Conservation (phyloP, 495 filamentous ascomycete genomes). For the Penicillium atrosanguineum region DNA sequence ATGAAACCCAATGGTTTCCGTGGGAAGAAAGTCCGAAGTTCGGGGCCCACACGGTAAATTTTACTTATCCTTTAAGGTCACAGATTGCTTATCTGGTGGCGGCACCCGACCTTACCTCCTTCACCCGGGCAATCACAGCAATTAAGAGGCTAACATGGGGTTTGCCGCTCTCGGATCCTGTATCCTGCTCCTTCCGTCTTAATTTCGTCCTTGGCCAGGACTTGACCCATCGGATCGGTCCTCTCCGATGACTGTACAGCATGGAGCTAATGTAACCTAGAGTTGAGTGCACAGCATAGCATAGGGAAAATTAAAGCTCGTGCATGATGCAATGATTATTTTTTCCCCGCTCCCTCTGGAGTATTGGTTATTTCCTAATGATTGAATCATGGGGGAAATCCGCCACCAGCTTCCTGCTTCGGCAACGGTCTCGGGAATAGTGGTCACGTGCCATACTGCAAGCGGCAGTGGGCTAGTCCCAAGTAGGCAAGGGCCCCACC, state of each 20-base stretch:
- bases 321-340: neutral
- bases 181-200: slow-evolving; percentile 7
- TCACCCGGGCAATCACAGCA: neutral
- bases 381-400: neutral
- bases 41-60: slow-evolving; percentile 27
- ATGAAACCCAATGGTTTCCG: slow-evolving; percentile 14
- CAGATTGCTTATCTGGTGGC: slow-evolving; percentile 41
- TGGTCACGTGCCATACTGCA: slow-evolving; percentile 19
- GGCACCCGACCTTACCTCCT: neutral
- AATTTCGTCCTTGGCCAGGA: slow-evolving; percentile 1
- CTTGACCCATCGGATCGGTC: slow-evolving; percentile 24
- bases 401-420: slow-evolving; percentile 20
- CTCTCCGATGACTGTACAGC: slow-evolving; percentile 16
- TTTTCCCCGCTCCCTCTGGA: neutral
- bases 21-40: slow-evolving; percentile 37
- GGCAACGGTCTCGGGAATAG: neutral
- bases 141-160: neutral
- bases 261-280: slow-evolving; percentile 12
- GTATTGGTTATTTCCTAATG: too few relatives aligned
- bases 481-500: slow-evolving; percentile 1
- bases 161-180: slow-evolving; percentile 1
- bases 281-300: neutral
- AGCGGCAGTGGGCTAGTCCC: slow-evolving; percentile 5
- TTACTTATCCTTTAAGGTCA: slow-evolving; percentile 45
- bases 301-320: neutral